These are phyloP conservation scores for Anethum foeniculum DNA, from an alignment of 140 eudicot species.

Conservation along the genomic window DNA sequence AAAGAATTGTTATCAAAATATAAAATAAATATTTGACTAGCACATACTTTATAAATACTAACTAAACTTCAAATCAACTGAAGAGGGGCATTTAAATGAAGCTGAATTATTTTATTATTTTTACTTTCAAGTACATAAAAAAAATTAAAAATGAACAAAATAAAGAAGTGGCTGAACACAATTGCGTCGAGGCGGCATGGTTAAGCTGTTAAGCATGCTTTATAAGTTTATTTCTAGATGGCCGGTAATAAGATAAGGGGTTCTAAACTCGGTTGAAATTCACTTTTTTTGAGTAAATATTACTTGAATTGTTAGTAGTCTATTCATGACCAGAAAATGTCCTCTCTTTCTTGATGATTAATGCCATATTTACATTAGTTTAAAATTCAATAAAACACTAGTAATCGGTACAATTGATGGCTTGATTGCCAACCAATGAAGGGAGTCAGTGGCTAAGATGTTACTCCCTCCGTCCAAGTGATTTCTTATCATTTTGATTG, in stretches of 20 bases:
- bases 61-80: no score
- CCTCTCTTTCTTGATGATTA: neutral
- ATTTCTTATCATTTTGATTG: no score
- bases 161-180: neutral
- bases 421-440: neutral
- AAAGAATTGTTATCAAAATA: no score
- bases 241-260: neutral
- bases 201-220: slow-evolving; percentile 3
- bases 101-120: no score
- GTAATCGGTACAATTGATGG: neutral
- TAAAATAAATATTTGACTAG: no score
- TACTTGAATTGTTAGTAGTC: neutral
- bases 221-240: neutral
- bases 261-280: neutral
- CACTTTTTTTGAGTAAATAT: neutral
- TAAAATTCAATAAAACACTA: neutral
- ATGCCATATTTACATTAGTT: neutral
- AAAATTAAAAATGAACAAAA: neutral
- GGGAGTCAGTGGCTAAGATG: neutral
- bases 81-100: neutral
- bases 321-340: neutral
- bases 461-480: no score
- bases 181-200: neutral
- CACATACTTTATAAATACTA: no score
- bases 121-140: no score